Evolutionary conservation across 352 stramenopile genomes (phyloP), one percentile per base, ranked within the genome.

Genomic region (Globisporangium barbulae): DNA sequence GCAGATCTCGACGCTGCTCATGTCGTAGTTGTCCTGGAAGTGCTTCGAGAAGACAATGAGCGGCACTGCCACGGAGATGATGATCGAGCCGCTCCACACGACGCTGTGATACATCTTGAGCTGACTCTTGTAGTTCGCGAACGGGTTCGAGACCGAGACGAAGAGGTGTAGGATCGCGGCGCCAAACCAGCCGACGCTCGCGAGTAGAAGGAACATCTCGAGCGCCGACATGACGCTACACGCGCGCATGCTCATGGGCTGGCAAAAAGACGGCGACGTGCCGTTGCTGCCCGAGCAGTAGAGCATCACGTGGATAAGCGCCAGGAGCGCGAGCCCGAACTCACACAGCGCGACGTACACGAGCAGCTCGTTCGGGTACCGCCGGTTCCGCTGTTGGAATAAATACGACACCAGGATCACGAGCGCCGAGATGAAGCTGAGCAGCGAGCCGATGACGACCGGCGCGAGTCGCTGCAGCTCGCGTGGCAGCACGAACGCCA

Each of bases 81-180:
- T 21, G 6, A 83, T 59, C 10, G 83, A 86, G 5, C 74, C 42
- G 0, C 59, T 65, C 83, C 83, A 91, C 5, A 90, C 79, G 0
- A 77, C 55, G 19, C 75, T 17, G 56, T 91, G 83, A 31, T 86
- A 91, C 10, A 77, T 59, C 47, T 78, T 68, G 19, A 90, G 53
- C 54, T 90, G 81, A 12, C 67, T 62, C 53, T 87, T 87, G 74
- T 90, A 89, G 68, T 81, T 88, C 5, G 80, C 78, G 55, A 91
- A 91, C 25, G 83, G 83, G 55, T 91, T 91, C 31, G 83, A 88
- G 1, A 91, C 67, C 4, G 83, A 89, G 21, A 90, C 83, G 48
- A 88, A 91, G 5, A 91, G 59, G 59, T 91, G 78, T 17, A 89
- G 59, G 70, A 91, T 89, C 7, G 80, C 81, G 17, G 79, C 79